phyloP scores from a whole-genome alignment of 495 filamentous ascomycete species.

The Glarea lozoyensis region DNA sequence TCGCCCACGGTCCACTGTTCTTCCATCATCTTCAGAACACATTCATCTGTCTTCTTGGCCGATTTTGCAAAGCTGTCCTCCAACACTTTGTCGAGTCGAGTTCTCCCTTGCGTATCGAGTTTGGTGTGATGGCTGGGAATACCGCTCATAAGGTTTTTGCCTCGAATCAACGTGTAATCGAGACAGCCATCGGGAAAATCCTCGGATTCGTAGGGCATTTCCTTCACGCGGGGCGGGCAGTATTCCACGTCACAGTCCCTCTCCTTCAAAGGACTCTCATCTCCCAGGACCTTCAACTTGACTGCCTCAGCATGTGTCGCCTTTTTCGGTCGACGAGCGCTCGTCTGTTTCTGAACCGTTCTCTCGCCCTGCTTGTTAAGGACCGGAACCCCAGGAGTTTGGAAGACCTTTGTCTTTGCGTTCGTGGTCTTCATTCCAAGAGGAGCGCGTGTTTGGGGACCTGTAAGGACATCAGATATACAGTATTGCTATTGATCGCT shows the following conservation, averaged over 20 bases:
- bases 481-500: not conserved
- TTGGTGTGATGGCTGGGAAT: conserved; percentile 54
- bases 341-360: conserved; percentile 29
- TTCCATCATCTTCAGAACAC: conserved; percentile 48
- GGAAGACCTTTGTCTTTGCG: conserved; percentile 66
- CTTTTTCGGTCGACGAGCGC: conserved; percentile 27
- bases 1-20: conserved; percentile 40
- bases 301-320: conserved; percentile 30
- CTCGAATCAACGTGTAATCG: conserved; percentile 31
- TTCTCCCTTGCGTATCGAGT: conserved; percentile 59
- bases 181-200: conserved; percentile 54
- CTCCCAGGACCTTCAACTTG: conserved; percentile 34
- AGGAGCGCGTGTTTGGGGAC: conserved; percentile 64
- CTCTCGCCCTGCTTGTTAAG: conserved; percentile 31
- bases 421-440: conserved; percentile 95
- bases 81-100: conserved; percentile 49
- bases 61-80: conserved; percentile 43
- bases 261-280: conserved; percentile 28
- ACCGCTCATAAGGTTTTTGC: conserved; percentile 59
- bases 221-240: conserved; percentile 38
- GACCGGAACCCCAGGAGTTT: conserved; percentile 34
- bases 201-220: conserved; percentile 68
- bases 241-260: conserved; percentile 57
- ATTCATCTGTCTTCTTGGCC: conserved; percentile 47
- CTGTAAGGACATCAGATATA: conserved; percentile 30